phyloP scores from a whole-genome alignment of 805 yeast genomes.

The Maudiozyma barnettii region DNA sequence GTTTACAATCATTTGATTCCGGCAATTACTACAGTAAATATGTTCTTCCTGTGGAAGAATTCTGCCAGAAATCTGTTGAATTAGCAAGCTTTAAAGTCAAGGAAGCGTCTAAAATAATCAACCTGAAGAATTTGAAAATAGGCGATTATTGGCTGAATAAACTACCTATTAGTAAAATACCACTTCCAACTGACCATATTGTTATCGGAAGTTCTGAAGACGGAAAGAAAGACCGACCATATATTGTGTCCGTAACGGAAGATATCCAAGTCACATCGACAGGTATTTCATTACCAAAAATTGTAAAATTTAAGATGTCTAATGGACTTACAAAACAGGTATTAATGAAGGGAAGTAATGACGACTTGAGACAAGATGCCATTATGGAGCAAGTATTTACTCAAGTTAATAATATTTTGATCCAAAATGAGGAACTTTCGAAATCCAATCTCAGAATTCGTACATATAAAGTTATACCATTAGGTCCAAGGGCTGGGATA shows the following conservation, averaged over 20 bases:
- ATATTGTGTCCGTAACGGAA: conserved; percentile 37
- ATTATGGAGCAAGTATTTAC: conserved; percentile 96
- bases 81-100: conserved; percentile 39
- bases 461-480: conserved; percentile 83
- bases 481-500: conserved; percentile 80
- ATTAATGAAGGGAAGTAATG: conserved; percentile 76
- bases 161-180: conserved; percentile 40
- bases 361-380: conserved; percentile 90
- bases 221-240: conserved; percentile 40
- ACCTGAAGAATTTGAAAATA: conserved; percentile 28
- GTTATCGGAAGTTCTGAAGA: conserved; percentile 34
- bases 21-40: conserved; percentile 23
- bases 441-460: conserved; percentile 53
- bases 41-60: conserved; percentile 37
- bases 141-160: conserved; percentile 51
- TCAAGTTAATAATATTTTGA: conserved; percentile 65
- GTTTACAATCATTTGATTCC: conserved; percentile 25
- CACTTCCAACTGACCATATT: conserved; percentile 56
- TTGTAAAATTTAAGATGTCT: conserved; percentile 44
- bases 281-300: conserved; percentile 85
- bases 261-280: conserved; percentile 56
- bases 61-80: conserved; percentile 42
- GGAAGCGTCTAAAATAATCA: conserved; percentile 14
- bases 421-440: conserved; percentile 44
- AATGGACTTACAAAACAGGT: conserved; percentile 52